Evolutionary conservation across 2,329 filamentous ascomycete genomes (phyloP).

Genomic region (Alternaria sp.): DNA sequence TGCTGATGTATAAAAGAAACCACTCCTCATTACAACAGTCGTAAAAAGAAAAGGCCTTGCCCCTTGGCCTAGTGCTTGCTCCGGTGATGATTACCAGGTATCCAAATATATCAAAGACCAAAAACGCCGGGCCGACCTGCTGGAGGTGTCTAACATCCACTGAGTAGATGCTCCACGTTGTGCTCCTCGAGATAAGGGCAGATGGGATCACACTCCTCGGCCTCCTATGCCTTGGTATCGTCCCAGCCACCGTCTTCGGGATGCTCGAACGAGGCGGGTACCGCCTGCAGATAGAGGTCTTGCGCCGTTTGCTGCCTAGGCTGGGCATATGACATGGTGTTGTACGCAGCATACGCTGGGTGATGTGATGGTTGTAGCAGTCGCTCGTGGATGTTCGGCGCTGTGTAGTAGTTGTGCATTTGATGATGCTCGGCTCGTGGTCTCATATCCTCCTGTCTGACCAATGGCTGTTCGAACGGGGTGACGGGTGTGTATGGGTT

Average conservation of each 20-base stretch:
- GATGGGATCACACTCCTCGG: too few species aligned
- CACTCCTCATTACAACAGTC: neutral
- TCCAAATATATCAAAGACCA: too few species aligned
- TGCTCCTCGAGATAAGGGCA: too few species aligned
- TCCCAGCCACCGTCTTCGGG: neutral
- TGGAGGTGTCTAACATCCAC: too few species aligned
- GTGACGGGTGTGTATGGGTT: neutral
- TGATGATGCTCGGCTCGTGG: too few species aligned
- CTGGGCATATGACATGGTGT: neutral
- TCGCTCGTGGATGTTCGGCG: neutral
- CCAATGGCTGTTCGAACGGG: neutral
- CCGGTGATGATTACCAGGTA: too few species aligned
- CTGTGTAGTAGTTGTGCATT: too few species aligned
- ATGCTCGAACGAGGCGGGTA: neutral
- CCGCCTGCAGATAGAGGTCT: neutral
- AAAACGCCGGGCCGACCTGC: too few species aligned
- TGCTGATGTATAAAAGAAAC: conserved; percentile 1
- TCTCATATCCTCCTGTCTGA: too few species aligned
- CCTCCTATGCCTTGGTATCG: neutral
- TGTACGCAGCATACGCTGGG: neutral
- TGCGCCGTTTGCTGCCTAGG: neutral
- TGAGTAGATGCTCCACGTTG: too few species aligned
- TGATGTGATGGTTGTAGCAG: neutral
- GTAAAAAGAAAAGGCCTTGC: neutral
- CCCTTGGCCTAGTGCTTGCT: too few species aligned